Conservation (phyloP, 441 rosid species). For the Populus hybrid region DNA sequence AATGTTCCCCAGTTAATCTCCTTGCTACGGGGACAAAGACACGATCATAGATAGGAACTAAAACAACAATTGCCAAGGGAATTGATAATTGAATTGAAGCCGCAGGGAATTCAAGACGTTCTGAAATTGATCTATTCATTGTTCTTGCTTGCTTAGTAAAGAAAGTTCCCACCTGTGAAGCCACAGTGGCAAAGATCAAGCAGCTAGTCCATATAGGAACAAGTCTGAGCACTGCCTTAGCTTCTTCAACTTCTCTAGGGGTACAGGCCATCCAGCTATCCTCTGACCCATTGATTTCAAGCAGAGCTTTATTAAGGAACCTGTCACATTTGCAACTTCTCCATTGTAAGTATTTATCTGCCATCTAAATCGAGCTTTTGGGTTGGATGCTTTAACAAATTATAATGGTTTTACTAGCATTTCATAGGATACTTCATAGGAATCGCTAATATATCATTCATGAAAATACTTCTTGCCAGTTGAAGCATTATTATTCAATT, state of each 20-base stretch:
- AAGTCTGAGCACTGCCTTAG: conserved; percentile 54
- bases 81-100: conserved; percentile 61
- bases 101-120: conserved; percentile 41
- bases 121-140: conserved; percentile 52
- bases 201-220: conserved; percentile 58
- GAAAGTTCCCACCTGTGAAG: conserved; percentile 56
- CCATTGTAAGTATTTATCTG: too few relatives aligned
- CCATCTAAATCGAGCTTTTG: too few relatives aligned
- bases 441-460: neutral
- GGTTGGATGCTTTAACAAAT: neutral
- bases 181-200: conserved; percentile 51
- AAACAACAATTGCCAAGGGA: conserved; percentile 40
- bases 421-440: neutral
- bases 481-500: too few relatives aligned
- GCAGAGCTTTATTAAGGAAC: conserved; percentile 61
- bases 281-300: conserved; percentile 42
- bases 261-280: conserved; percentile 28
- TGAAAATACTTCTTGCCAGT: too few relatives aligned
- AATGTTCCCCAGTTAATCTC: conserved; percentile 40
- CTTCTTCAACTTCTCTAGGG: conserved; percentile 53
- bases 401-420: neutral
- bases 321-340: conserved; percentile 15
- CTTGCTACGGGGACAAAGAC: conserved; percentile 56
- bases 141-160: conserved; percentile 77
- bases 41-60: conserved; percentile 58